Evolutionary conservation across 495 filamentous ascomycete genomes (phyloP).

Genomic region (Bathelium albidoporum): DNA sequence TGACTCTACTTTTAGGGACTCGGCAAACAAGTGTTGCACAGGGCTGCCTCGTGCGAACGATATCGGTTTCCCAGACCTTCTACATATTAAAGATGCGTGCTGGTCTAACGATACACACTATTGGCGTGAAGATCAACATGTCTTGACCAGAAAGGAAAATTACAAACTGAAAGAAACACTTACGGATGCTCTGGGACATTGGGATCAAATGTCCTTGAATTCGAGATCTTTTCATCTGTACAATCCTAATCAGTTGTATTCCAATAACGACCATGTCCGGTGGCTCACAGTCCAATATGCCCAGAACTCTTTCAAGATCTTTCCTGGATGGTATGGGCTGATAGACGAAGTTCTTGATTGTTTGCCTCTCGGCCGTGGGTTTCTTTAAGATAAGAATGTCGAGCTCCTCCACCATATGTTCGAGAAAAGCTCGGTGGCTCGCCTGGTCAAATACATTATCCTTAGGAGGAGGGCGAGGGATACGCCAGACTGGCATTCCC

Average conservation of each 20-base stretch:
- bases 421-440: constrained; percentile 36
- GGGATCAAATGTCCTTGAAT: constrained; percentile 19
- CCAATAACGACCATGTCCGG: not conserved
- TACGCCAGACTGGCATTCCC: constrained; percentile 54
- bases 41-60: too few species aligned
- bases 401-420: constrained; percentile 47
- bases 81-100: too few species aligned
- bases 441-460: constrained; percentile 26
- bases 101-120: too few species aligned
- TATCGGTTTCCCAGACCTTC: too few species aligned
- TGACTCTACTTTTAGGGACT: too few species aligned
- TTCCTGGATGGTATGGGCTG: constrained; percentile 27
- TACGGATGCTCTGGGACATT: constrained; percentile 27
- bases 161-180: constrained; percentile 14
- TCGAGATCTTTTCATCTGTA: constrained; percentile 22
- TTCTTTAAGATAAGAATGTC: constrained; percentile 36
- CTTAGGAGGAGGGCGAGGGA: constrained; percentile 34
- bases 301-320: constrained; percentile 38
- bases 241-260: not conserved
- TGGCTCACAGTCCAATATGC: constrained; percentile 35
- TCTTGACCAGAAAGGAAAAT: too few species aligned
- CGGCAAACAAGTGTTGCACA: too few species aligned
- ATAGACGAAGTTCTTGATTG: constrained; percentile 27
- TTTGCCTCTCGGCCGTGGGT: constrained; percentile 36
- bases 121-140: too few species aligned